Base-by-base conservation (phyloP, 805 yeast species). In the Cyberlindnera amylophila region DNA sequence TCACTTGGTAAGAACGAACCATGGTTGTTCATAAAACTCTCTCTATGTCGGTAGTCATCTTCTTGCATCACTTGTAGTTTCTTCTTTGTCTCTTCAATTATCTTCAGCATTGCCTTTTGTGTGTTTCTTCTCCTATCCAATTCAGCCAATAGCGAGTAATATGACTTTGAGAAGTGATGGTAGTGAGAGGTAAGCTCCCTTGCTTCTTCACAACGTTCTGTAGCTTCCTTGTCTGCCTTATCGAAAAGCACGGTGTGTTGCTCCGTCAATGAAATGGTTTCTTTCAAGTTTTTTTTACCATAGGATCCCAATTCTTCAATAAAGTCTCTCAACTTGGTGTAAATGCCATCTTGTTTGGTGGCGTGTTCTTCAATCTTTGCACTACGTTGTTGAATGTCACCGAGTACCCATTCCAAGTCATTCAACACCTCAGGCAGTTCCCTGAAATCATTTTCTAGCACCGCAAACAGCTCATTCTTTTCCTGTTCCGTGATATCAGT, bases 391-490 rank as follows among this genome's bases (percentile, higher is more conserved):
- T 55, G 53, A 3, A 63, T 58, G 35, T 64, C 68, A 10, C 44
- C 45, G 6, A 59, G 57, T 26, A 68, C 67, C 30, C 66, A 71
- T 10, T 62, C 60, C 31, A 81, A 55, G n/a, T 73, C 74, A 10
- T 59, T 63, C 14, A 80, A 56, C 0, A 85, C 86, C 1, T 69
- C 72, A 1, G 78, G 75, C 4, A 85, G 67, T 46, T 85, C 86
- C 4, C 57, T 51, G 15, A 73, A 66, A 54, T 82, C 90, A 35
- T 68, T 69, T 15, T 62, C 62, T 3, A 84, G 63, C 2, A 81
- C 76, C 2, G 65, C 59, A 14, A 70, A 59, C 12, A 77, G 57
- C 50, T 75, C 71, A 21, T 51, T 39, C 45, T 65, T 65, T 41
- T 66, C 71, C 1, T 45, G 52, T 6, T 46, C 55, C 4, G 58